Evolutionary conservation across 495 filamentous ascomycete species (phyloP).

Genomic region (Pyrenula massariospora): DNA sequence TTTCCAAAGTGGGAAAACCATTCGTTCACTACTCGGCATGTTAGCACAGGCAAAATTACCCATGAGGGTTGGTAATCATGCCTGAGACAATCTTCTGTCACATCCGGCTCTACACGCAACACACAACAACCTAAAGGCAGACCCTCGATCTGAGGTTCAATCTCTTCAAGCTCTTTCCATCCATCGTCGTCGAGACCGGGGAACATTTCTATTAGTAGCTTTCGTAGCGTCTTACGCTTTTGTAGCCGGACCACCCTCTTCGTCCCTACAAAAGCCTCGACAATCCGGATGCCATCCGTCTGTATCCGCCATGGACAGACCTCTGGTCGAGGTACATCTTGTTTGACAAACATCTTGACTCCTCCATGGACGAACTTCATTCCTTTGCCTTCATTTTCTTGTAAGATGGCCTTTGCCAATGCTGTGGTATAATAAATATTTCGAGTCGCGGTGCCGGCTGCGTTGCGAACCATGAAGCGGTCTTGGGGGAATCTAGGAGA

Average conservation of each 20-base stretch:
- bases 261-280: conserved; percentile 78
- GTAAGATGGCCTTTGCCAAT: conserved; percentile 73
- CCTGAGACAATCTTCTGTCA: conserved; percentile 56
- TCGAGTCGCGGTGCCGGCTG: conserved; percentile 65
- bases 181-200: conserved; percentile 59
- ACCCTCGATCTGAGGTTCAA: conserved; percentile 68
- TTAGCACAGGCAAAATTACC: conserved; percentile 8
- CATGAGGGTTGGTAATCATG: conserved; percentile 16
- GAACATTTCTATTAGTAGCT: conserved; percentile 88
- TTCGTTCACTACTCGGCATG: conserved; percentile 44
- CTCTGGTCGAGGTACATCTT: conserved; percentile 74
- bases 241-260: conserved; percentile 61
- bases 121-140: conserved; percentile 89
- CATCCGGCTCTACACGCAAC: conserved; percentile 63
- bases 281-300: conserved; percentile 76
- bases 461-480: conserved; percentile 93
- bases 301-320: conserved; percentile 93
- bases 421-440: conserved; percentile 90
- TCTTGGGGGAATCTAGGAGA: conserved; percentile 73
- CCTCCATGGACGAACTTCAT: conserved; percentile 95
- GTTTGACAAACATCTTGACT: conserved; percentile 97
- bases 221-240: conserved; percentile 63
- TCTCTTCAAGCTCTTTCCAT: conserved; percentile 71
- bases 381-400: conserved; percentile 70
- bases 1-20: conserved; percentile 87